Evolutionary conservation across 768 basidiomycete species (phyloP), one percentile per base, ranked within the genome.

Genomic region (Ephemerocybe angulata): DNA sequence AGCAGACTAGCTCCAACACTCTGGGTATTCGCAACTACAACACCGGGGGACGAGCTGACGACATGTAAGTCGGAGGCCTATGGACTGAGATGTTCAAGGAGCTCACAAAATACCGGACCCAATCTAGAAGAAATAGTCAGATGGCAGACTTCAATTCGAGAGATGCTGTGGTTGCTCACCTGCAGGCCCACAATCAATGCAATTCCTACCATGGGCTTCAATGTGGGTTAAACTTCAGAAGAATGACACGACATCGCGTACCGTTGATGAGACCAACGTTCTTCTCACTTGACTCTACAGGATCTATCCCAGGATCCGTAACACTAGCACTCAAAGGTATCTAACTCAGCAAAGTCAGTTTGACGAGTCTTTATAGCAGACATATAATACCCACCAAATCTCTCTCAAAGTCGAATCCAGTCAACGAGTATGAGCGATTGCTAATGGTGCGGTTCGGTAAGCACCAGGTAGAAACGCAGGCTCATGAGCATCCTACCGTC

Each of bases 41-140:
- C 84, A 2, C 96, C 96, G 1, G 95, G 93, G 4, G 92, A 94
- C 3, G 92, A 94, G 72, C 91, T 93, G 55, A 31, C 22, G 6
- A 27, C 11, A 25, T 24, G 29, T 24, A 27, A 35, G 25, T n/a
- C 55, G 29, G 4, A 28, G 27, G 30, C 37, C 52, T 29, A 44
- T 21, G 44, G 3, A 29, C 30, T 15, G 19, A 66, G 22, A 15
- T 11, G 27, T 28, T 17, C 21, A 31, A 17, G 29, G 12, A 21
- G 43, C 87, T 60, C 65, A 93, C 91, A 96, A 97, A 55, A 97
- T 97, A 30, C 93, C 93, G 17, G 93, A 95, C 15, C 93, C 93
- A 70, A 93, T 90, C 86, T 89, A 43, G 40, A 41, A 37, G 33
- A 48, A 15, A 27, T 35, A 31, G 33, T 38, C 57, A 21, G 58